phyloP scores from a whole-genome alignment of 2,329 filamentous ascomycete species.

The Elsinoe ampelina region DNA sequence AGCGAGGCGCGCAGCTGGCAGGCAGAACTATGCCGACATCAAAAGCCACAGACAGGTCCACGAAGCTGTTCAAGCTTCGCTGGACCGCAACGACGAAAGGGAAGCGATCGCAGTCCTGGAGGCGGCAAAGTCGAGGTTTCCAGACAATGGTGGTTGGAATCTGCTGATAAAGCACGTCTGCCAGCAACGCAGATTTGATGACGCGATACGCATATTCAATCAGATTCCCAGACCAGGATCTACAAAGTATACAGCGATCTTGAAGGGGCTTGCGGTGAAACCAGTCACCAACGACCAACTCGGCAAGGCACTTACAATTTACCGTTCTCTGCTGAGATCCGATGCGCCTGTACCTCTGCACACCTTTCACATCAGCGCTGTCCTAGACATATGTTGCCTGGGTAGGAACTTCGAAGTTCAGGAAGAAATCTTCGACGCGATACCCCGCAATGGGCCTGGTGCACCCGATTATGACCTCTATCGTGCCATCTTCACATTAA shows the following conservation, averaged over 20 bases:
- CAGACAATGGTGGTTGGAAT: too few relatives aligned
- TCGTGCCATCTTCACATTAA: too few relatives aligned
- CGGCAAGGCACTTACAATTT: conserved; percentile 62
- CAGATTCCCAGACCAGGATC: conserved; percentile 63
- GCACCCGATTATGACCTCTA: too few relatives aligned
- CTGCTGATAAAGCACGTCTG: too few relatives aligned
- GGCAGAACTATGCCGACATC: too few relatives aligned
- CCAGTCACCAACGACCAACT: conserved; percentile 52
- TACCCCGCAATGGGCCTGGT: conserved; percentile 51
- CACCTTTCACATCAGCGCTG: conserved; percentile 77
- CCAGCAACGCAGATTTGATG: conserved; percentile 82
- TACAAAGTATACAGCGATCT: conserved; percentile 34
- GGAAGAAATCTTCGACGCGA: conserved; percentile 68
- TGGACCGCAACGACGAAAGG: too few relatives aligned
- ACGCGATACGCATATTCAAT: conserved; percentile 70
- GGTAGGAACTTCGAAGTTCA: conserved; percentile 63
- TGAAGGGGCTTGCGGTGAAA: conserved; percentile 61
- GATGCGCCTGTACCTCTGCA: conserved; percentile 52
- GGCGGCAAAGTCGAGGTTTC: too few relatives aligned
- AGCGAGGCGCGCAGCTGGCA: too few relatives aligned
- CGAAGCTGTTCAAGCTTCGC: too few relatives aligned
- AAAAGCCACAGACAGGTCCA: too few relatives aligned
- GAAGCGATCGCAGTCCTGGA: too few relatives aligned
- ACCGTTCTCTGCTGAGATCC: conserved; percentile 61
- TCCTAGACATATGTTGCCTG: conserved; percentile 67